Evolutionary conservation across 108 stramenopile species (phyloP).

Genomic region (Skeletonema potamos): DNA sequence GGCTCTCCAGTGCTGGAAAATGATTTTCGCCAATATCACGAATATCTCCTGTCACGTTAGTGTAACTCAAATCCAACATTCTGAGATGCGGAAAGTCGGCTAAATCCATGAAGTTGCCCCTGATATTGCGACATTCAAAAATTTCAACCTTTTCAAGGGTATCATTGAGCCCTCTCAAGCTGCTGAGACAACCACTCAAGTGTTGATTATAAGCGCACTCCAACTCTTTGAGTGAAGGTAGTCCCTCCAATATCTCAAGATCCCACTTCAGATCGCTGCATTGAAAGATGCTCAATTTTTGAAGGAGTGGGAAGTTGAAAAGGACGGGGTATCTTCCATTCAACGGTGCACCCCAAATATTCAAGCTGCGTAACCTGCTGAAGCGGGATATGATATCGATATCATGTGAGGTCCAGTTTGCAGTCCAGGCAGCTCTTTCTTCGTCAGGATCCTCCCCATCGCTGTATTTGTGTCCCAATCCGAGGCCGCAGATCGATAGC

Average conservation of each 20-base stretch:
- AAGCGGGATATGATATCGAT: neutral
- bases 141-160: neutral
- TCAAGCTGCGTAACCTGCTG: neutral
- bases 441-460: neutral
- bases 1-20: neutral
- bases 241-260: too few species aligned
- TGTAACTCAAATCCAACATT: neutral
- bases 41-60: neutral
- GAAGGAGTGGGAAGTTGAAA: neutral
- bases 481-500: neutral
- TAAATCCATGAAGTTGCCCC: neutral
- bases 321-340: neutral
- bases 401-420: neutral
- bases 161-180: neutral
- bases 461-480: neutral
- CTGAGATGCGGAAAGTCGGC: constrained; percentile 14
- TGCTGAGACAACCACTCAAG: neutral
- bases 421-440: neutral
- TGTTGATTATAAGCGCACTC: too few species aligned
- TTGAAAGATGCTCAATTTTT: too few species aligned
- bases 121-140: neutral
- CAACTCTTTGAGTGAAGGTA: too few species aligned
- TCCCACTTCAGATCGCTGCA: too few species aligned
- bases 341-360: neutral
- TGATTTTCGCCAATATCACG: neutral